These are phyloP conservation scores for Kalmusia sp. DNA, from an alignment of 2,329 filamentous ascomycete species.

Conservation along the genomic window DNA sequence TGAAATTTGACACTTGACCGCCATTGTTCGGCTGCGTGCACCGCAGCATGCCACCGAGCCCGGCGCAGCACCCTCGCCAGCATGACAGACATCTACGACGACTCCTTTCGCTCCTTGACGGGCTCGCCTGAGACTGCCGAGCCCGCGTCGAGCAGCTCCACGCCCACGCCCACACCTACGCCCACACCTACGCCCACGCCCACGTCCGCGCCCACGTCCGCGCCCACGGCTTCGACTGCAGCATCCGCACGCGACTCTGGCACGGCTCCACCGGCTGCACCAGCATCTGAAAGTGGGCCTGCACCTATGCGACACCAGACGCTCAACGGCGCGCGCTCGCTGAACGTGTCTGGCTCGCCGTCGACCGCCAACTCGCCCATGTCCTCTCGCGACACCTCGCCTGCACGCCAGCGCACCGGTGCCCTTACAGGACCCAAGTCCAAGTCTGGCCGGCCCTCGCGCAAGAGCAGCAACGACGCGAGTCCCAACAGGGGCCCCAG, in stretches of 20 bases:
- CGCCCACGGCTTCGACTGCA: constrained; percentile 14
- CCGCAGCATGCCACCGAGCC: background rate
- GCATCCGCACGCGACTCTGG: constrained; percentile 9
- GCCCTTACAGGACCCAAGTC: constrained; percentile 24
- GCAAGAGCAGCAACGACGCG: constrained; percentile 55
- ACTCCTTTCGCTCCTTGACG: constrained; percentile 46
- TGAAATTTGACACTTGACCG: constrained; percentile 27
- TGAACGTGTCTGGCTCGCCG: constrained; percentile 41
- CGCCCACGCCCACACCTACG: constrained; percentile 17
- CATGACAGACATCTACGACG: constrained; percentile 40
- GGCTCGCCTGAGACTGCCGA: constrained; percentile 47
- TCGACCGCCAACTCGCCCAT: constrained; percentile 52
- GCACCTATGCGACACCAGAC: constrained; percentile 33
- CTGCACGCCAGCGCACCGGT: constrained; percentile 44
- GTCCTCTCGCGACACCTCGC: constrained; percentile 57
- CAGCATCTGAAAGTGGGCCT: constrained; percentile 20
- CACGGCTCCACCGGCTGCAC: constrained; percentile 9
- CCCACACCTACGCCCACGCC: constrained; percentile 18
- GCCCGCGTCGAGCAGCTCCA: constrained; percentile 31
- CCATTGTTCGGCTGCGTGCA: constrained; percentile 24
- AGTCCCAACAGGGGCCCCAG: constrained; percentile 49
- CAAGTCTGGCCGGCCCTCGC: constrained; percentile 44
- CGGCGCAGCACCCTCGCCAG: constrained; percentile 28
- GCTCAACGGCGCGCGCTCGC: constrained; percentile 34
- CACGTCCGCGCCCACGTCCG: constrained; percentile 18